Conservation (phyloP, 495 filamentous ascomycete species). For the Haplographium delicatum region DNA sequence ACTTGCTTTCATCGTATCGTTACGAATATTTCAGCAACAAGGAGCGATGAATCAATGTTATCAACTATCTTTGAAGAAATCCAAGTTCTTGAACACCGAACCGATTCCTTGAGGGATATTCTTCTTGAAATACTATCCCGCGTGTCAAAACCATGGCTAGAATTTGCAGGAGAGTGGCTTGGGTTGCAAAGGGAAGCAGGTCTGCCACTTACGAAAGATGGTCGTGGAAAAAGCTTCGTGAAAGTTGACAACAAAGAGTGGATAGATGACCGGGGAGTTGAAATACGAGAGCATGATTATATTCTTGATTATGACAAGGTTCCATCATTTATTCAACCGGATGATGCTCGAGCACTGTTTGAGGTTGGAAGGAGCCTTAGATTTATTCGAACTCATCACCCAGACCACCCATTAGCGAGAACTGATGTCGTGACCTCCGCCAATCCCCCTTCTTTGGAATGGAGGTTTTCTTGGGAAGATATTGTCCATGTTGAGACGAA, state of each 20-base stretch:
- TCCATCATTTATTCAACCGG: constrained; percentile 61
- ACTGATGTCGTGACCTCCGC: constrained; percentile 38
- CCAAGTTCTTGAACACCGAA: constrained; percentile 57
- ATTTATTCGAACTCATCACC: constrained; percentile 65
- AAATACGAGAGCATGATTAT: constrained; percentile 50
- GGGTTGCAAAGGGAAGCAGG: constrained; percentile 58
- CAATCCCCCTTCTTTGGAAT: constrained; percentile 55
- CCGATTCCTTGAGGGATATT: constrained; percentile 54
- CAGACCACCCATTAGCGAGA: constrained; percentile 69
- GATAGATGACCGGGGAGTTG: constrained; percentile 49
- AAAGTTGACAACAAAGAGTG: constrained; percentile 50
- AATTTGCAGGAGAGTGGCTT: constrained; percentile 70
- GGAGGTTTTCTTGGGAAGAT: constrained; percentile 72
- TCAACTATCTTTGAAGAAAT: constrained; percentile 61
- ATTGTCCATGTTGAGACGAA: constrained; percentile 58
- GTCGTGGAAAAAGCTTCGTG: constrained; percentile 51
- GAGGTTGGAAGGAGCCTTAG: constrained; percentile 75
- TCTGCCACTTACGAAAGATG: constrained; percentile 40
- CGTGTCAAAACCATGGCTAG: constrained; percentile 65
- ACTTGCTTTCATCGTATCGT: constrained; percentile 56
- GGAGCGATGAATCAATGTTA: constrained; percentile 63
- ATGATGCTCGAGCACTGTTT: constrained; percentile 61
- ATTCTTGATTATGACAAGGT: constrained; percentile 54
- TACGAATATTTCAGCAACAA: constrained; percentile 42
- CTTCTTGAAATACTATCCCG: constrained; percentile 61